Evolutionary conservation across 2,329 filamentous ascomycete species (phyloP), one percentile per base, ranked within the genome.

Genomic region (Aspergillus sp.): DNA sequence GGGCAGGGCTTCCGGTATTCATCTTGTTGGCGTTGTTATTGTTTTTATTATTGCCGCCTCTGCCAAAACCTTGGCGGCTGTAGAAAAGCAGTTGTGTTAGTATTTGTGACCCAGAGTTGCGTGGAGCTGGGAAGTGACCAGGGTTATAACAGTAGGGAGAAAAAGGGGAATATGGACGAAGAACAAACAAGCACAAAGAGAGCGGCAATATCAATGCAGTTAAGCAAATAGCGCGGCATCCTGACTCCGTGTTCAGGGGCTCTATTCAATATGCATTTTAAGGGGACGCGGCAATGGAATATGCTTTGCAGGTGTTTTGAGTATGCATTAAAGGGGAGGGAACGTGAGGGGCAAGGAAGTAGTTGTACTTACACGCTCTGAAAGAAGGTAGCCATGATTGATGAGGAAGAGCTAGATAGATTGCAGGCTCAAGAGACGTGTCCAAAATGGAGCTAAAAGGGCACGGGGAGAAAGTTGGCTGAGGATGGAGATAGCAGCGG

Each of bases 41-140:
- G 57, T 70, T 71, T 34, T 66, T 66, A 53, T 66, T 68, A 51
- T 57, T 61, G 37, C 75, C 75, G 62, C 75, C 77, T 63, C 78
- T 69, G 67, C 77, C 77, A 71, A 80, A 80, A 59, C 77, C 77
- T 70, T 80, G 77, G 69, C 78, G 78, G 67, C 78, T 80, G 61
- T 49, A 67, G 47, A 58, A 41, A 55, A 54, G 68, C 64, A 20
- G 13, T 46, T 19, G 62, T 61, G 62, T 67, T 60, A 68, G 63
- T 63, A 66, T 34, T 20, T 17, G 49, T 30, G 54, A 56, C 54
- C 50, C 56, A 57, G 58, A 59, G 54, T 45, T 48, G 44, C 53
- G 9, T 51, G 54, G 30, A 40, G 60, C 54, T 54, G 58, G 33
- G 19, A 52, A 37, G 24, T 41, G 33, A 40, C 27, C 27, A 30